These are phyloP conservation scores for Quercus gilva DNA, from an alignment of 306 rosid species.

Conservation along the genomic window DNA sequence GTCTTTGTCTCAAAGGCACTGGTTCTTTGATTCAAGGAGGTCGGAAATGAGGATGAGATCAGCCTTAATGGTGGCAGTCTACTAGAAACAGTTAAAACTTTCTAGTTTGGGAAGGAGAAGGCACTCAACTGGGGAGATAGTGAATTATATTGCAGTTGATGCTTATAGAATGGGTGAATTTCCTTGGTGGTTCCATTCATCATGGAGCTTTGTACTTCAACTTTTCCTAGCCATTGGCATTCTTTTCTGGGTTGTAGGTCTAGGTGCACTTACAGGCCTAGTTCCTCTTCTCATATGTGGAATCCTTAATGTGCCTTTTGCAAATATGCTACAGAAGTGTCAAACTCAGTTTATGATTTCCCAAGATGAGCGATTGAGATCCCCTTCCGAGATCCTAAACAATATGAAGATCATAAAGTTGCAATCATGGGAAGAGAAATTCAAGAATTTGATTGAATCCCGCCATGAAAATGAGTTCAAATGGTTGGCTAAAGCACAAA, in stretches of 20 bases:
- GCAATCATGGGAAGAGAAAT: conserved; percentile 58
- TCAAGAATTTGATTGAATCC: conserved; percentile 32
- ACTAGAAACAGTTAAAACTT: conserved; percentile 64
- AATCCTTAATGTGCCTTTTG: conserved; percentile 42
- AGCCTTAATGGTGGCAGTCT: conserved; percentile 76
- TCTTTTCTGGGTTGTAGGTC: conserved; percentile 51
- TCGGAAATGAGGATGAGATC: conserved; percentile 79
- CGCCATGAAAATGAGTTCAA: conserved; percentile 39
- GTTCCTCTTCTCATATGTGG: conserved; percentile 39
- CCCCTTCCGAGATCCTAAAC: conserved; percentile 48
- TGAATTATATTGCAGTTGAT: conserved; percentile 74
- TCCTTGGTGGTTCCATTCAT: conserved; percentile 77
- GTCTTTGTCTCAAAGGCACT: conserved; percentile 67
- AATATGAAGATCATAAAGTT: conserved; percentile 53
- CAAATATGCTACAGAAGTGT: conserved; percentile 41
- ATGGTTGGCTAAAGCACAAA: conserved; percentile 35
- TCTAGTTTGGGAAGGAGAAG: conserved; percentile 59
- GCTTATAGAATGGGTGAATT: conserved; percentile 84
- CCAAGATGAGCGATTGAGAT: conserved; percentile 43
- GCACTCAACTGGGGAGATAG: conserved; percentile 75
- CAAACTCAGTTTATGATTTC: conserved; percentile 40
- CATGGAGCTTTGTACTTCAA: too few relatives aligned
- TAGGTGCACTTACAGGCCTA: conserved; percentile 47
- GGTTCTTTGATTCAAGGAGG: conserved; percentile 61
- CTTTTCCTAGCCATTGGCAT: conserved; percentile 21